Percentiles rank a stretch among this genome's conserved stretches.
phyloP scores from a whole-genome alignment of 2,329 filamentous ascomycete genomes.

The Epichloe uncinata region DNA sequence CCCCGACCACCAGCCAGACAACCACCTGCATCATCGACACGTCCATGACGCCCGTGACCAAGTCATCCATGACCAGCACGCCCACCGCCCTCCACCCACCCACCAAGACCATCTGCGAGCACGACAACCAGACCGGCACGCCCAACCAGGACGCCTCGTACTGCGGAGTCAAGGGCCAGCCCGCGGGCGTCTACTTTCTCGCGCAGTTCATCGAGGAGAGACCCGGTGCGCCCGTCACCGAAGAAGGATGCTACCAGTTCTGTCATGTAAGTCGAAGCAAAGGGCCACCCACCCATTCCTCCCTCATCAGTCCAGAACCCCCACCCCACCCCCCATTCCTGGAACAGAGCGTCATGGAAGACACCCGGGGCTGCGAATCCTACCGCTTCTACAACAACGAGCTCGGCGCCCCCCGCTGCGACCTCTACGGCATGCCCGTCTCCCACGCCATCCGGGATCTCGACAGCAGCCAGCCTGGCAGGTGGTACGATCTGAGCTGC shows the following conservation, averaged over 20 bases:
- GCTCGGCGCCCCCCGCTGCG: constrained; percentile 20
- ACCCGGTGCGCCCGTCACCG: constrained; percentile 19
- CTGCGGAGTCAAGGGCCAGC: constrained; percentile 26
- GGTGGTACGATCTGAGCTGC: constrained; percentile 24
- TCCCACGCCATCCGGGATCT: constrained; percentile 17
- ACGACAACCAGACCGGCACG: constrained; percentile 16
- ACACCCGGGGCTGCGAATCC: constrained; percentile 20
- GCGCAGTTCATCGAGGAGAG: constrained; percentile 25
- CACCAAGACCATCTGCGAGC: constrained; percentile 20
- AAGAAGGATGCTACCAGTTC: constrained; percentile 29
- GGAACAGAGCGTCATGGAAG: constrained; percentile 17
- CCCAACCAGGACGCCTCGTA: constrained; percentile 18
- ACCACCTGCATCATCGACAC: constrained; percentile 19
- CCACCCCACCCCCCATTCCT: too few species aligned
- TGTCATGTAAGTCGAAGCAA: constrained; percentile 24
- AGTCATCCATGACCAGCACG: constrained; percentile 13
- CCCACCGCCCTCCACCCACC: constrained; percentile 12
- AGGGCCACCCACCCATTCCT: too few species aligned
- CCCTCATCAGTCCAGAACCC: too few species aligned
- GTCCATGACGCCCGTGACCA: constrained; percentile 18
- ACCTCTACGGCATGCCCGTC: constrained; percentile 22
- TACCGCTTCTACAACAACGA: constrained; percentile 23
- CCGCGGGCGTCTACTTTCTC: constrained; percentile 23
- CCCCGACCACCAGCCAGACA: neutral
- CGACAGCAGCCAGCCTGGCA: constrained; percentile 15